Percentiles rank a stretch among this genome's conserved stretches.
Conservation (phyloP, 2,329 filamentous ascomycete species). For the Dactylellina haptotyla region DNA sequence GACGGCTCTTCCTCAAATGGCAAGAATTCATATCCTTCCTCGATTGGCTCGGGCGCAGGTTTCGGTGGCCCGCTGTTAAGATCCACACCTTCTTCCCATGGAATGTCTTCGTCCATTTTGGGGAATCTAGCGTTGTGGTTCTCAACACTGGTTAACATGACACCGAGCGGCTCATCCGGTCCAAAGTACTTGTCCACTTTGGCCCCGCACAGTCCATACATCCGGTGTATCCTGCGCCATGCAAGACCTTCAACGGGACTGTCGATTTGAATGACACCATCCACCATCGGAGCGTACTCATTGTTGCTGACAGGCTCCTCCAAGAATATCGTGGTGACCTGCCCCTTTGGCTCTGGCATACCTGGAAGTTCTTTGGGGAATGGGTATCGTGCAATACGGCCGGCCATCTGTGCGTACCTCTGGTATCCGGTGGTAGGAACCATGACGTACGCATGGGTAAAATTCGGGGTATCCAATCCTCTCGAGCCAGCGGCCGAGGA, state of each 20-base stretch:
- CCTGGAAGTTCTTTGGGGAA: constrained; percentile 12
- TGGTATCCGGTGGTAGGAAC: constrained; percentile 46
- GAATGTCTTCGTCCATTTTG: constrained; percentile 34
- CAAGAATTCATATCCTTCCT: constrained; percentile 24
- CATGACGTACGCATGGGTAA: constrained; percentile 51
- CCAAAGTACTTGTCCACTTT: constrained; percentile 43
- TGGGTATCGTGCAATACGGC: constrained; percentile 43
- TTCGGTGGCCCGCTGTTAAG: not conserved
- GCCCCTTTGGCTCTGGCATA: constrained; percentile 32
- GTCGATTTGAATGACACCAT: constrained; percentile 49
- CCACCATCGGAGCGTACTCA: constrained; percentile 34
- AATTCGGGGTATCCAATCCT: constrained; percentile 42
- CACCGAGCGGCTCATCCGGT: constrained; percentile 21
- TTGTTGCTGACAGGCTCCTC: constrained; percentile 27
- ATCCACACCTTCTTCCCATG: constrained; percentile 43
- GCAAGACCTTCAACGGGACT: constrained; percentile 50
- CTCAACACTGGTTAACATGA: constrained; percentile 30
- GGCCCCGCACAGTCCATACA: constrained; percentile 47
- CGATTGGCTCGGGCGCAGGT: not conserved
- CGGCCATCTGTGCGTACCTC: constrained; percentile 45
- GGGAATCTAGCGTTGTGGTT: constrained; percentile 24
- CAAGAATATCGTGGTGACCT: constrained; percentile 42
- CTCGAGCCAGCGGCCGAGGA: constrained; percentile 7
- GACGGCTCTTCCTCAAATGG: not conserved
- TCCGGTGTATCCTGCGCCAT: constrained; percentile 48